phyloP scores from a whole-genome alignment of 1,284 basidiomycete species.

The Trichosporon coremiiforme region DNA sequence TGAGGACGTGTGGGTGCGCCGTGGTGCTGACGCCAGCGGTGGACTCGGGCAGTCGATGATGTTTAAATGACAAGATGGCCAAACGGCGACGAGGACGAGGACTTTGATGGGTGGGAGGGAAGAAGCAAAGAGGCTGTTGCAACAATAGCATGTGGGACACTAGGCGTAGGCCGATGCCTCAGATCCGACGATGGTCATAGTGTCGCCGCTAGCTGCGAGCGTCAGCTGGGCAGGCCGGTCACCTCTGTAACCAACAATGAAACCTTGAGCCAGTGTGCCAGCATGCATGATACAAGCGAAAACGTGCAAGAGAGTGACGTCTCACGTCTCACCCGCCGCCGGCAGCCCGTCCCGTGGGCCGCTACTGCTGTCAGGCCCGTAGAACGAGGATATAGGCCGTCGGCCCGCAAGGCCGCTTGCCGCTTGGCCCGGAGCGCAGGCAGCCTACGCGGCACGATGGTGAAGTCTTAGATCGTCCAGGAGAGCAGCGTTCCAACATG shows the following conservation, averaged over 20 bases:
- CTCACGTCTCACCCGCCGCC: slow-evolving; percentile 8
- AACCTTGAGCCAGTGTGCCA: not conserved
- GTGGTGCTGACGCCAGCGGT: slow-evolving; percentile 9
- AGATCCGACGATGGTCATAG: not conserved
- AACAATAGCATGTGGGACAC: slow-evolving; percentile 6
- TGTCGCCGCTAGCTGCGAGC: not conserved
- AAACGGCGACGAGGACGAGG: not conserved
- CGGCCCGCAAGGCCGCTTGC: not conserved
- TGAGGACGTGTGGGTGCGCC: not conserved
- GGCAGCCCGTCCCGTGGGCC: not conserved
- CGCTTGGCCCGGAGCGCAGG: not conserved
- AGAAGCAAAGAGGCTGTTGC: slow-evolving; percentile 3
- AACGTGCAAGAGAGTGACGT: not conserved
- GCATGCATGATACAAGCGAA: not conserved
- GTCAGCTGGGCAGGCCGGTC: not conserved
- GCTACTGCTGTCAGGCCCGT: slow-evolving; percentile 6
- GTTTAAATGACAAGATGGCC: slow-evolving; percentile 10
- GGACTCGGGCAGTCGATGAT: not conserved
- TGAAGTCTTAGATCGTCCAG: not conserved
- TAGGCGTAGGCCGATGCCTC: not conserved
- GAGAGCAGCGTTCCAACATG: not conserved
- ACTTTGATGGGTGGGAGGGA: not conserved
- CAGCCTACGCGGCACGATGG: too few relatives aligned
- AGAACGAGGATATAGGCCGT: not conserved
- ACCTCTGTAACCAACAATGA: slow-evolving; percentile 4